Evolutionary conservation across 2,329 filamentous ascomycete genomes (phyloP), one percentile per base, ranked within the genome.

Genomic region (Cytospora chrysosperma): DNA sequence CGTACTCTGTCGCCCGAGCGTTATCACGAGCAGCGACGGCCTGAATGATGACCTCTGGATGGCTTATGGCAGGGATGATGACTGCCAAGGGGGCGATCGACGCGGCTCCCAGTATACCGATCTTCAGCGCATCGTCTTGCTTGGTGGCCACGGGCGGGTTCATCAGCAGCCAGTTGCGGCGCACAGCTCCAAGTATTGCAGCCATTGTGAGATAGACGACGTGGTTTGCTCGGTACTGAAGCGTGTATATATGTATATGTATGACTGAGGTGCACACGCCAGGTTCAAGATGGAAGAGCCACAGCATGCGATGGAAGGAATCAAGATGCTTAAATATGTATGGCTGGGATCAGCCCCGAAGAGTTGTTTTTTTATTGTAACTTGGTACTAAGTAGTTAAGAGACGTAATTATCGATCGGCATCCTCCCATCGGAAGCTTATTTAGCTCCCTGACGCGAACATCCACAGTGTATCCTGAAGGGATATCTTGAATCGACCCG

Each of bases 21-120:
- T 68, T 73, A 69, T 84, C 79, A 5, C 84, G 76, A 3, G 83
- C 82, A 3, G 84, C 82, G 1, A 87, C 77, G 5, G 79, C 81
- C 10, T 79, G 76, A 15, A 87, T 65, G 15, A 85, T 74, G 17
- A 86, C 80, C 47, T 84, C 82, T 0, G 83, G 75, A 67, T 87
- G 84, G 3, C 76, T 78, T 65, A 75, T 79, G 17, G 83, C 82
- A 0, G 84, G 82, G 2, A 64, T 69, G 40, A 86, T 78, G 21
- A 85, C 67, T 15, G 77, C 76, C 19, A 72, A 59, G 0, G 78
- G 77, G 10, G 69, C 74, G 49, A 79, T 78, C 8, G 72, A 71
- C 27, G 75, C 74, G 12, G 77, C 76, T n/a, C 77, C 77, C 15
- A 81, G 70, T 59, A 80, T 73, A 43, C 78, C 78, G 61, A 80